phyloP scores from a whole-genome alignment of 805 yeast species.

The Yamadazyma sp. region DNA sequence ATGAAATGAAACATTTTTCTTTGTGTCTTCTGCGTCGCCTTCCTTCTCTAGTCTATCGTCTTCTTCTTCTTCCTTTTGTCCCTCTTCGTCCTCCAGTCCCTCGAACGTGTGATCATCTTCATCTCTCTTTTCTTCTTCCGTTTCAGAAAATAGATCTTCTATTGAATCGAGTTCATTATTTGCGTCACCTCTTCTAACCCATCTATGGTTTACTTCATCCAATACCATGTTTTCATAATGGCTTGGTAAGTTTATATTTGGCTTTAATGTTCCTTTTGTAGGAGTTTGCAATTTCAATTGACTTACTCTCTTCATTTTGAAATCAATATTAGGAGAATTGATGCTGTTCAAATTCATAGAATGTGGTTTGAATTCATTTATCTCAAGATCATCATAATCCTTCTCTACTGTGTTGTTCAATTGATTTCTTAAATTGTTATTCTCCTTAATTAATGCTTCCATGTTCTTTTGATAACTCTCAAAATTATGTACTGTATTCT shows the following conservation, averaged over 20 bases:
- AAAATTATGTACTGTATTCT: constrained; percentile 7
- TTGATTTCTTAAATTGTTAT: constrained; percentile 10
- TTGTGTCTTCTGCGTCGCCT: background rate
- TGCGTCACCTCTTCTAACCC: constrained; percentile 25
- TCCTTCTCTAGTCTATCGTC: background rate
- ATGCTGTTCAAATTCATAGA: constrained; percentile 21
- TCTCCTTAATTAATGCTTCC: constrained; percentile 15
- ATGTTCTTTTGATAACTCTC: constrained; percentile 12
- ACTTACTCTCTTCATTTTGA: constrained; percentile 37
- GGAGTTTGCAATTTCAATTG: constrained; percentile 25
- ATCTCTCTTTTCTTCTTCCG: constrained; percentile 7
- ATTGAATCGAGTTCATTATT: constrained; percentile 35
- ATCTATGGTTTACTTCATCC: constrained; percentile 27
- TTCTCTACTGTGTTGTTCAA: constrained; percentile 6
- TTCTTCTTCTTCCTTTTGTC: constrained; percentile 2
- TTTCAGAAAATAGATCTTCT: constrained; percentile 29
- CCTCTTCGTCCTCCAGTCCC: constrained; percentile 1
- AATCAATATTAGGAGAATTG: constrained; percentile 16
- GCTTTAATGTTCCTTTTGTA: constrained; percentile 30
- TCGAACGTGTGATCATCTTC: background rate
- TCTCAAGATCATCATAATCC: constrained; percentile 11
- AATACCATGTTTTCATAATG: constrained; percentile 33
- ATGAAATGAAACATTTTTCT: constrained; percentile 39
- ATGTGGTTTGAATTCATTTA: constrained; percentile 22
- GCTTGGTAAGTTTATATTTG: constrained; percentile 30